These are phyloP conservation scores for Testicularia cyperi DNA, from an alignment of 1,284 basidiomycete species.

Conservation along the genomic window DNA sequence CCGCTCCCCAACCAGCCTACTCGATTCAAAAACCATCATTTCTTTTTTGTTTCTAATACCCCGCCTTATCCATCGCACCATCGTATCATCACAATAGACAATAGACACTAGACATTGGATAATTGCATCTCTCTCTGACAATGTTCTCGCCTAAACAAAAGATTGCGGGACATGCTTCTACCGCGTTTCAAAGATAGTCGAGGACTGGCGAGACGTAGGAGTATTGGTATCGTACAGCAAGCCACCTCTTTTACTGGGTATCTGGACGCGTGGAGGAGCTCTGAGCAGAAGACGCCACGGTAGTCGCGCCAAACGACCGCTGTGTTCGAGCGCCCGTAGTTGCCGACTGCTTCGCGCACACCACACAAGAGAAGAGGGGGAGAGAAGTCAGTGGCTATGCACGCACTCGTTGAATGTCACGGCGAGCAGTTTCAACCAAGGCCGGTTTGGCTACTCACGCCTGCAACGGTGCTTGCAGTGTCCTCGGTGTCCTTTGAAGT, in stretches of 20 bases:
- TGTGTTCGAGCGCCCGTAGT: constrained; percentile 18
- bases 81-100: too few species aligned
- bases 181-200: too few species aligned
- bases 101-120: not conserved
- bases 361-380: not conserved
- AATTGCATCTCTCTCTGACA: too few species aligned
- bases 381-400: not conserved
- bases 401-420: not conserved
- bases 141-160: too few species aligned
- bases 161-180: too few species aligned
- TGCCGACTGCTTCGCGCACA: constrained; percentile 3
- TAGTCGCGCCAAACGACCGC: constrained; percentile 32
- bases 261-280: constrained; percentile 8
- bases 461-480: constrained; percentile 18
- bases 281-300: constrained; percentile 4
- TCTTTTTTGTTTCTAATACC: not conserved
- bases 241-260: too few species aligned
- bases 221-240: too few species aligned
- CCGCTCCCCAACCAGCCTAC: too few species aligned
- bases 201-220: too few species aligned
- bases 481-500: constrained; percentile 2
- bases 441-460: constrained; percentile 6
- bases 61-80: too few species aligned
- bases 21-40: not conserved
- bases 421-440: not conserved